Evolutionary conservation across 192 early-diverging fungal species (phyloP).

Genomic region (Bifiguratus adelaidae): DNA sequence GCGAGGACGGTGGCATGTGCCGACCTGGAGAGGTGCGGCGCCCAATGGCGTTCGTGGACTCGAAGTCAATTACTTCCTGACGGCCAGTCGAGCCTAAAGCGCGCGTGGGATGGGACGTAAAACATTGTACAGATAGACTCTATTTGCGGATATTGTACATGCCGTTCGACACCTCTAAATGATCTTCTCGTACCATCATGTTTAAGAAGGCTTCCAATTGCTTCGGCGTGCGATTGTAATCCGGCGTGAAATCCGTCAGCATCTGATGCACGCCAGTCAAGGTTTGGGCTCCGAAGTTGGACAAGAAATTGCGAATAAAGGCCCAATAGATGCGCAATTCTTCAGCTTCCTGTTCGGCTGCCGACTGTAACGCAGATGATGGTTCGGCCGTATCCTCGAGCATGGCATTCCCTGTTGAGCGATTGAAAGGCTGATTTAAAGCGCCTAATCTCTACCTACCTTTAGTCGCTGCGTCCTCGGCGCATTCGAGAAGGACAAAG

Average conservation of each 20-base stretch:
- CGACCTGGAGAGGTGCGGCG: constrained; percentile 9
- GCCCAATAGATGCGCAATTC: constrained; percentile 34
- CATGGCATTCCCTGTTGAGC: not conserved
- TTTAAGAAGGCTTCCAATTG: constrained; percentile 29
- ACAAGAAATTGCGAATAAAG: constrained; percentile 42
- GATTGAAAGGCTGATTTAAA: not conserved
- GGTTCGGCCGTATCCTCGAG: not conserved
- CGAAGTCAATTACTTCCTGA: constrained; percentile 35
- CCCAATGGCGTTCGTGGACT: constrained; percentile 9
- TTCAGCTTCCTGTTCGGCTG: constrained; percentile 13
- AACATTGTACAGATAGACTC: too few relatives aligned
- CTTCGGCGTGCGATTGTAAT: constrained; percentile 11
- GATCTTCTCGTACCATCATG: constrained; percentile 34
- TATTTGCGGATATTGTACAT: too few relatives aligned
- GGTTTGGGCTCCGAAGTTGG: constrained; percentile 40
- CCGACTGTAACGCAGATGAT: constrained; percentile 1
- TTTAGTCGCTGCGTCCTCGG: not conserved
- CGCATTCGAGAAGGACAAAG: not conserved
- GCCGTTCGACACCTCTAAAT: constrained; percentile 27
- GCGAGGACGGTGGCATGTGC: constrained; percentile 27
- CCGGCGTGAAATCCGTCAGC: constrained; percentile 37
- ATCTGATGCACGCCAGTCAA: constrained; percentile 39
- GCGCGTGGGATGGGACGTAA: too few relatives aligned
- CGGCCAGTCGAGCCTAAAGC: constrained; percentile 19
- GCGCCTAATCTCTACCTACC: not conserved